Conservation (phyloP, 1,284 basidiomycete species). For the Ganoderma leucocontextum region DNA sequence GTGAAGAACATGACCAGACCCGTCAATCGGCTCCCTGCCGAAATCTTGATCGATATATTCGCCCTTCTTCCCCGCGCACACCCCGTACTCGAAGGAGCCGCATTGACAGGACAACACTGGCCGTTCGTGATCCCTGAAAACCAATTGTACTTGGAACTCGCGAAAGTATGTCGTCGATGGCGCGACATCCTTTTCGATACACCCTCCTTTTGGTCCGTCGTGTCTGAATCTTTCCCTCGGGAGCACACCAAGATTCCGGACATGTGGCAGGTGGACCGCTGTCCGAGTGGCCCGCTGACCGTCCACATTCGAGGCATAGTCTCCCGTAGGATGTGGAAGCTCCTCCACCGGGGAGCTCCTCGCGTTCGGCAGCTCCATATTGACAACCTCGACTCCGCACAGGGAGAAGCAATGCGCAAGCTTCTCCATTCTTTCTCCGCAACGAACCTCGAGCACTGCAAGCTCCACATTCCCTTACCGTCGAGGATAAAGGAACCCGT, state of each 20-base stretch:
- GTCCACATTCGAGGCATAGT: not conserved
- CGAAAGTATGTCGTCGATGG: constrained; percentile 1
- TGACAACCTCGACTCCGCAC: not conserved
- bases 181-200: not conserved
- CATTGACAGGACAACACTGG: not conserved
- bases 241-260: not conserved
- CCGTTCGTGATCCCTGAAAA: not conserved
- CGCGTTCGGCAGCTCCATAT: not conserved
- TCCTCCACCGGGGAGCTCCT: not conserved
- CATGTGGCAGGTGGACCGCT: constrained; percentile 1
- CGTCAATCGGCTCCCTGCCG: not conserved
- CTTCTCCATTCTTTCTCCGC: not conserved
- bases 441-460: not conserved
- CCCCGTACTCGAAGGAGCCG: not conserved
- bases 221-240: not conserved
- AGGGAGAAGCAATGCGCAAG: not conserved
- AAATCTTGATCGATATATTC: not conserved
- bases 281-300: not conserved
- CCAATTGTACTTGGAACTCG: not conserved
- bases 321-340: not conserved
- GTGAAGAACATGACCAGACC: not conserved
- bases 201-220: not conserved
- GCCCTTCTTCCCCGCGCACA: not conserved
- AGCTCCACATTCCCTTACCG: not conserved
- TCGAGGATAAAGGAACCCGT: not conserved